Conservation (phyloP, 2,329 filamentous ascomycete species). For the Paraphoma sp. region DNA sequence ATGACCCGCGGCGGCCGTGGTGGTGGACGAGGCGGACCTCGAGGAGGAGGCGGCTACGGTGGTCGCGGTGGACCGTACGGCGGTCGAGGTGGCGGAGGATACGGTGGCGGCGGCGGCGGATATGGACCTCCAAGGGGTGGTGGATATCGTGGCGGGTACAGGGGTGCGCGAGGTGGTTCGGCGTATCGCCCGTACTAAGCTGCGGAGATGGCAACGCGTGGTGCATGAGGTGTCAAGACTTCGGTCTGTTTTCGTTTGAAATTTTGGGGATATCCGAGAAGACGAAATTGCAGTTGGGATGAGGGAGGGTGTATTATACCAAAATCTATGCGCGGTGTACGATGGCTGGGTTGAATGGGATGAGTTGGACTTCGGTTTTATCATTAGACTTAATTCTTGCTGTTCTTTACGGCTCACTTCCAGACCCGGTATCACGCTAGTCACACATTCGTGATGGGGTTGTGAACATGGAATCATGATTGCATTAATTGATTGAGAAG, state of each 20-base stretch:
- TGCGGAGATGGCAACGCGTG: not conserved
- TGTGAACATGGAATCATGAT: too few relatives aligned
- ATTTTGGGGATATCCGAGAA: not conserved
- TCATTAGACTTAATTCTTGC: slow-evolving; percentile 1
- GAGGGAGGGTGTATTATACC: not conserved
- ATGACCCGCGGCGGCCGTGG: slow-evolving; percentile 82
- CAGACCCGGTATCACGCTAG: not conserved
- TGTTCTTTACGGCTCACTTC: not conserved
- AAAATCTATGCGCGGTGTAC: not conserved
- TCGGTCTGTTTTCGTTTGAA: not conserved
- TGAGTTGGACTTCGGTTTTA: not conserved
- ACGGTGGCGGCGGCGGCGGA: slow-evolving; percentile 53
- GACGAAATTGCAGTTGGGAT: slow-evolving; percentile 9
- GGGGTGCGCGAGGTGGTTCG: slow-evolving; percentile 32
- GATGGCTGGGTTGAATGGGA: not conserved
- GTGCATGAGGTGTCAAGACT: not conserved
- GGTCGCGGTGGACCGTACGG: slow-evolving; percentile 61
- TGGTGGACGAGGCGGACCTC: slow-evolving; percentile 60
- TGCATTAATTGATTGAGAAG: not conserved
- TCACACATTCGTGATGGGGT: too few relatives aligned
- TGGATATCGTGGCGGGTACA: slow-evolving; percentile 50
- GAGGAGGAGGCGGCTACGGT: slow-evolving; percentile 49
- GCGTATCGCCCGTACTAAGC: slow-evolving; percentile 26
- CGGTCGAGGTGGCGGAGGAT: slow-evolving; percentile 7
- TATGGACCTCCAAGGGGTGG: slow-evolving; percentile 55